These are phyloP conservation scores for Gynandropsis gynandra DNA, from an alignment of 345 rosid genomes.

Conservation along the genomic window DNA sequence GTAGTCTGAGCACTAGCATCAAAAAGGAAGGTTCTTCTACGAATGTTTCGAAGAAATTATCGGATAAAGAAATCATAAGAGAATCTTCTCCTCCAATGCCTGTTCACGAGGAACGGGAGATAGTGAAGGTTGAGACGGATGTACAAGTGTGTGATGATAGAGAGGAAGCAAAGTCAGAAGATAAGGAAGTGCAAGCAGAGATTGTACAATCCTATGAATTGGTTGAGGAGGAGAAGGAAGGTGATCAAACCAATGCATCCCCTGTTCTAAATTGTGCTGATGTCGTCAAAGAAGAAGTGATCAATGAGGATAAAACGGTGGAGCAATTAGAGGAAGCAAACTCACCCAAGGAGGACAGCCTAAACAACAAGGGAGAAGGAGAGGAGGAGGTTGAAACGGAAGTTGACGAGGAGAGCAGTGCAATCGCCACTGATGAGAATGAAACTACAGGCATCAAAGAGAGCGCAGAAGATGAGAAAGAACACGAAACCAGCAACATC, in stretches of 20 bases:
- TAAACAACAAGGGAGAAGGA: constrained; percentile 16
- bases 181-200: constrained; percentile 19
- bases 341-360: constrained; percentile 7
- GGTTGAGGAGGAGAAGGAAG: constrained; percentile 22
- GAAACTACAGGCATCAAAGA: constrained; percentile 15
- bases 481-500: constrained; percentile 8
- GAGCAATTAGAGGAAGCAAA: constrained; percentile 23
- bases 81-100: constrained; percentile 15
- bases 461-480: constrained; percentile 9
- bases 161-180: constrained; percentile 22
- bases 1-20: constrained; percentile 14
- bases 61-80: constrained; percentile 17
- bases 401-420: constrained; percentile 17
- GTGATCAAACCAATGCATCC: constrained; percentile 6
- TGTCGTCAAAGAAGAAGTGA: constrained; percentile 13
- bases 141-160: constrained; percentile 8
- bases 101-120: constrained; percentile 28
- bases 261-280: constrained; percentile 20
- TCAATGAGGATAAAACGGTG: constrained; percentile 19
- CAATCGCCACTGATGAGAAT: constrained; percentile 13
- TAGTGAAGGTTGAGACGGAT: constrained; percentile 24
- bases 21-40: constrained; percentile 12
- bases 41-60: constrained; percentile 9
- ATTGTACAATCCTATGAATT: constrained; percentile 17
- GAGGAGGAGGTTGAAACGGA: constrained; percentile 17